Base-by-base conservation (phyloP, 2,329 filamentous ascomycete genomes). In the Aspergillus novoparasiticus region DNA sequence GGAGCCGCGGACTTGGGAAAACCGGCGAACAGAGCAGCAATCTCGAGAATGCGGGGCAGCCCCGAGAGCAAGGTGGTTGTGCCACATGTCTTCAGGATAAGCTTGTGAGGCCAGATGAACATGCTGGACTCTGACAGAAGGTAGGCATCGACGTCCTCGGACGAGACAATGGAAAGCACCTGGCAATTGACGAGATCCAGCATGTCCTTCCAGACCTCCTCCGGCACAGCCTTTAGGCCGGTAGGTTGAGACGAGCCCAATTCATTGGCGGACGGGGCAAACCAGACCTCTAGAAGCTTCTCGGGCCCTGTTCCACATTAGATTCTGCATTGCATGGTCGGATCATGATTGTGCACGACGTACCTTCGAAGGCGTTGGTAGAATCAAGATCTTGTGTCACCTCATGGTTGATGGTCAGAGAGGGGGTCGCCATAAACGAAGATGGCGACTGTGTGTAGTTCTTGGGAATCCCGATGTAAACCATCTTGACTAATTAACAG, bases 61-160 rank as follows among this genome's bases (percentile, higher is more conserved):
- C 95, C 95, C 55, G 91, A 90, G 8, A 99, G 87, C 59, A 99
- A 83, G 3, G 95, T 99, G 16, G 95, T 99, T 28, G 95, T 99
- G 64, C 95, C 95, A 74, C 95, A 99, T 9, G 95, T 99, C 87
- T 99, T 99, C 70, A 99, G 84, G 65, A 99, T 97, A 68, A 99
- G 87, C 85, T 99, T 99, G 87, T 99, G 95, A n/a, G 94, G 93
- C 80, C 97, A 99, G 72, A 99, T 93, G 77, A 99, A 99, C 94
- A 99, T 97, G 90, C 95, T 98, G 46, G 95, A 98, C 82, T 99
- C 95, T 67, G 95, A 99, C 61, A 99, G 86, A 8, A 99, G 88
- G 77, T 99, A 99, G 68, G 95, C 94, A 76, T 99, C 95, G 72
- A 98, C 91, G 75, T 94, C 90, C 67, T 97, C 93, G 28, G 94